phyloP scores from a whole-genome alignment of 305 asterid species.

The Withania somnifera region DNA sequence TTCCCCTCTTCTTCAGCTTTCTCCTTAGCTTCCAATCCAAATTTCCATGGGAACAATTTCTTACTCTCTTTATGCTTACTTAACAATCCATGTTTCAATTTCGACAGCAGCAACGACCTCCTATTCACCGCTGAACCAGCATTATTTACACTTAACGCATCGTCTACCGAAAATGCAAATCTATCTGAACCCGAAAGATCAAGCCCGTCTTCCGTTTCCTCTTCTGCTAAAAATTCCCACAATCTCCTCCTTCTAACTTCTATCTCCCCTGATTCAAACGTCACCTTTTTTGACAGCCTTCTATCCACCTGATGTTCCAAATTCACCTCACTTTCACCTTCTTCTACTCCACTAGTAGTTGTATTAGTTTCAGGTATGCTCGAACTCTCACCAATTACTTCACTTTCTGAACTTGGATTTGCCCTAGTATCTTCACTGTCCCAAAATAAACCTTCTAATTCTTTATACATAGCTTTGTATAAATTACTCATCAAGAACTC shows the following conservation, averaged over 20 bases:
- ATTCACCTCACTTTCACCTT: conserved; percentile 27
- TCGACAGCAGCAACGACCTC: conserved; percentile 71
- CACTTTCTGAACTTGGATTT: conserved; percentile 29
- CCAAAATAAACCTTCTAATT: conserved; percentile 97
- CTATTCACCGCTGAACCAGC: conserved; percentile 76
- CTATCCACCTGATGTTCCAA: conserved; percentile 2
- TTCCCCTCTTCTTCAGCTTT: conserved; percentile 36
- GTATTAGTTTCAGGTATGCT: conserved; percentile 20
- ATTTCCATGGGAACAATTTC: conserved; percentile 77
- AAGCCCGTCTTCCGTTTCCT: conserved; percentile 74
- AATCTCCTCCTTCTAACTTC: conserved; percentile 81
- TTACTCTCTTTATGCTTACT: conserved; percentile 62
- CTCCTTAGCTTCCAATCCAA: conserved; percentile 65
- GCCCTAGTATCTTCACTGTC: conserved; percentile 41
- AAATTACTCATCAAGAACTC: conserved; percentile 87
- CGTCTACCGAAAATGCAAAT: conserved; percentile 91
- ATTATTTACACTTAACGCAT: conserved; percentile 71
- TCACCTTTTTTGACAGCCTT: conserved; percentile 44
- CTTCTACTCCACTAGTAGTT: conserved; percentile 29
- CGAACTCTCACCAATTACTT: conserved; percentile 19
- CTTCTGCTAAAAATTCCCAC: conserved; percentile 92
- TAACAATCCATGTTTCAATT: conserved; percentile 73
- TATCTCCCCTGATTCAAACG: conserved; percentile 55
- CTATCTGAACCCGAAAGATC: conserved; percentile 98
- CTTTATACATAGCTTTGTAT: conserved; percentile 77